A percentile compares a stretch with the other conserved stretches of the same genome.
These are phyloP conservation scores for Ustilaginoidea virens DNA, from an alignment of 2,329 filamentous ascomycete species.

Conservation along the genomic window DNA sequence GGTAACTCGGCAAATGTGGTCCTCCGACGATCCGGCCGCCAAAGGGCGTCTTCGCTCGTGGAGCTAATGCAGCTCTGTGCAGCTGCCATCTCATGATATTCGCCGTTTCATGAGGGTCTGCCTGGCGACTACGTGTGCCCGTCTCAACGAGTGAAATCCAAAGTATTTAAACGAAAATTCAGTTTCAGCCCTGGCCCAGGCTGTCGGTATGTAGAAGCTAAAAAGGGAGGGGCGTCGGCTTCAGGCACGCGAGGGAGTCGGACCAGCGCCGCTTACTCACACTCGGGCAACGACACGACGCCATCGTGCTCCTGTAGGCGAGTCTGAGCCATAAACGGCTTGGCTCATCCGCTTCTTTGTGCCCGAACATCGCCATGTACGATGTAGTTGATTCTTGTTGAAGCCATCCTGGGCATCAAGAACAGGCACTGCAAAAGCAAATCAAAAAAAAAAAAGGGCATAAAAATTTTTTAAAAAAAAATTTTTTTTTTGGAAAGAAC, in stretches of 20 bases:
- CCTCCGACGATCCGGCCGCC: neutral
- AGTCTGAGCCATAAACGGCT: conserved; percentile 1
- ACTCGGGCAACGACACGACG: conserved; percentile 2
- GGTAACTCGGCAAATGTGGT: conserved; percentile 16
- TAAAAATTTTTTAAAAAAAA: no score
- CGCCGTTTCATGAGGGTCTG: conserved; percentile 1
- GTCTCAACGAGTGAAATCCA: no score
- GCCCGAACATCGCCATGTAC: no score
- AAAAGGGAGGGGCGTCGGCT: neutral
- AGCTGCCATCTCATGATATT: conserved; percentile 3
- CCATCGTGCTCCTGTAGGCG: conserved; percentile 1
- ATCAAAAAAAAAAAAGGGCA: no score
- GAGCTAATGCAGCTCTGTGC: conserved; percentile 2
- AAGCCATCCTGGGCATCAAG: conserved; percentile 3
- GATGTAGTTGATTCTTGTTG: conserved; percentile 1
- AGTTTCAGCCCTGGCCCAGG: conserved; percentile 2
- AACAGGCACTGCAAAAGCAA: neutral
- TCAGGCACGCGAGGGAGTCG: conserved; percentile 1
- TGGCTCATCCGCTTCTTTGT: neutral
- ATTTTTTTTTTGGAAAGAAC: no score
- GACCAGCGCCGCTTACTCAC: conserved; percentile 3
- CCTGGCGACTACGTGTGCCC: no score
- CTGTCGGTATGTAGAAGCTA: conserved; percentile 1
- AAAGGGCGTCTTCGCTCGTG: neutral
- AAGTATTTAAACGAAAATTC: conserved; percentile 1